Percentiles rank a stretch among this genome's conserved stretches.
These are phyloP conservation scores for Handroanthus guayacan DNA, from an alignment of 257 asterid genomes.

Conservation along the genomic window DNA sequence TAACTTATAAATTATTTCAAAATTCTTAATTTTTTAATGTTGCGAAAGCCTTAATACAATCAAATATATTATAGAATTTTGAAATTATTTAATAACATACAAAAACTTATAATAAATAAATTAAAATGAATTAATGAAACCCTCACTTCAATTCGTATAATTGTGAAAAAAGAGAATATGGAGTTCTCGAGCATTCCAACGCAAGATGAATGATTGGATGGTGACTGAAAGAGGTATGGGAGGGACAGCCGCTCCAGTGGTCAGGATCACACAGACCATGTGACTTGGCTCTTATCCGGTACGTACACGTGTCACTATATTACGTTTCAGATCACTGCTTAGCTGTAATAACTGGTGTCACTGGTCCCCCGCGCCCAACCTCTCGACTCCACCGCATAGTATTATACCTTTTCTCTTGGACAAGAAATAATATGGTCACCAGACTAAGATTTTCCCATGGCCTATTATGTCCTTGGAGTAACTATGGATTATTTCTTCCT, in stretches of 20 bases:
- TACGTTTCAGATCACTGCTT: slow-evolving; percentile 22
- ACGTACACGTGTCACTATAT: slow-evolving; percentile 43
- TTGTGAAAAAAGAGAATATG: not conserved
- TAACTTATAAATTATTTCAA: too few species aligned
- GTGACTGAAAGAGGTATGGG: slow-evolving; percentile 27
- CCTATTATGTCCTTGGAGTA: slow-evolving; percentile 24
- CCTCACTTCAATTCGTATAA: too few species aligned
- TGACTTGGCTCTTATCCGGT: slow-evolving; percentile 43
- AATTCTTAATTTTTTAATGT: too few species aligned
- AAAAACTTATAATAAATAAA: too few species aligned
- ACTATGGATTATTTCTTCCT: not conserved
- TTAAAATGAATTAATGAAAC: too few species aligned
- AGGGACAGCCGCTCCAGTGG: slow-evolving; percentile 29
- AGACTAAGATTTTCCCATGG: not conserved
- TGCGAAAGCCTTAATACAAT: too few species aligned
- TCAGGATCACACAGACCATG: slow-evolving; percentile 40
- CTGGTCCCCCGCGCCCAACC: slow-evolving; percentile 30
- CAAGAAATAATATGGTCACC: not conserved
- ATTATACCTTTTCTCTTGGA: slow-evolving; percentile 1
- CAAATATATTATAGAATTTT: too few species aligned
- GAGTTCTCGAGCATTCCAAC: slow-evolving; percentile 35
- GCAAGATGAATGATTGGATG: slow-evolving; percentile 26
- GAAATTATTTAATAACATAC: too few species aligned
- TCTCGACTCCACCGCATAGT: slow-evolving; percentile 22
- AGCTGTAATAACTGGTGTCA: slow-evolving; percentile 32